Percentiles rank a stretch among this genome's conserved stretches.
These are phyloP conservation scores for Penstemon newberryi DNA, from an alignment of 257 asterid species.

Conservation along the genomic window DNA sequence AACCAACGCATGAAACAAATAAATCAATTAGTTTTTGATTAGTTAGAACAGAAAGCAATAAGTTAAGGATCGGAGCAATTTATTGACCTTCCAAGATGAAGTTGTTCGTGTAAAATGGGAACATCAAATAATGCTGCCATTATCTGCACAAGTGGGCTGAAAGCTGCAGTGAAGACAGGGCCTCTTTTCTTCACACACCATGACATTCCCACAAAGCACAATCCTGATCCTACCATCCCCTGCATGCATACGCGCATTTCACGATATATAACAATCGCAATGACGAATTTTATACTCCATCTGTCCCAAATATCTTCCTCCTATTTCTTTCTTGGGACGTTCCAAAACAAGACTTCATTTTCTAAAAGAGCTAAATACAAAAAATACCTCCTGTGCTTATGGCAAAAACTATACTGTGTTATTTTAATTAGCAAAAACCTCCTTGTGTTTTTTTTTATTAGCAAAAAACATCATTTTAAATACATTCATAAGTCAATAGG, in stretches of 20 bases:
- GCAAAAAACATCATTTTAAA: too few relatives aligned
- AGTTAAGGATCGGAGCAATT: not conserved
- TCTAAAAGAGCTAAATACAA: too few relatives aligned
- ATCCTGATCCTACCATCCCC: slow-evolving; percentile 81
- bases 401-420: too few relatives aligned
- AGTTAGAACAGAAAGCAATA: not conserved
- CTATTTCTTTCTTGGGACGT: too few relatives aligned
- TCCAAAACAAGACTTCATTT: too few relatives aligned
- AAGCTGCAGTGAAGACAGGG: slow-evolving; percentile 73
- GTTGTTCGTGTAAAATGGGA: slow-evolving; percentile 65
- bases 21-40: not conserved
- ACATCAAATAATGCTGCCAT: slow-evolving; percentile 63
- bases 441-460: too few relatives aligned
- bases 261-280: not conserved
- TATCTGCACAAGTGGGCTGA: slow-evolving; percentile 71
- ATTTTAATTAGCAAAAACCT: too few relatives aligned
- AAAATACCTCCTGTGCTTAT: too few relatives aligned
- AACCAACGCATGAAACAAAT: not conserved
- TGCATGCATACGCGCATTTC: slow-evolving; percentile 20
- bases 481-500: too few relatives aligned
- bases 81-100: slow-evolving; percentile 65
- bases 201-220: slow-evolving; percentile 79
- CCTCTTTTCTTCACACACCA: slow-evolving; percentile 87
- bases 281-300: too few relatives aligned
- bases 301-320: too few relatives aligned